Base-by-base conservation (phyloP, 495 filamentous ascomycete genomes). In the Lophiostoma macrostomum region DNA sequence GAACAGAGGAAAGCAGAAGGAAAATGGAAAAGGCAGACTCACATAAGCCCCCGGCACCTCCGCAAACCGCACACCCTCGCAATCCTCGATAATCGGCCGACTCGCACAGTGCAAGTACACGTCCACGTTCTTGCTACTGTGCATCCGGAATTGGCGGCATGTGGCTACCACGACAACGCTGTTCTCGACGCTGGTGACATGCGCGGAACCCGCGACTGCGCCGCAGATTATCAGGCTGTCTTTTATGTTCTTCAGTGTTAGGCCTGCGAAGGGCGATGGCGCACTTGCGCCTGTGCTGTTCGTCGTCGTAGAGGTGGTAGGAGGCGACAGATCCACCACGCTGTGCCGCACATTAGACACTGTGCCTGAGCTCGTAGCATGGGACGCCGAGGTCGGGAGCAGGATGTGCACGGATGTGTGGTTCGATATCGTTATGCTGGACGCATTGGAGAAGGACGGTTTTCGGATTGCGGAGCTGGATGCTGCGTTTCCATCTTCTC, bases 11-110 rank as follows among this genome's bases (percentile, higher is more conserved):
- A n/a, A n/a, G n/a, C n/a, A n/a, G n/a, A n/a, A n/a, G n/a, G n/a
- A n/a, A n/a, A n/a, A n/a, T n/a, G n/a, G n/a, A n/a, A n/a, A n/a
- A n/a, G n/a, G n/a, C n/a, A n/a, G n/a, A 34, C 84, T 72, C 69
- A 90, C 84, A 73, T 88, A 86, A 41, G 68, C 67, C 41, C 73
- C 72, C 0, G 87, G 87, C 20, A 91, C 73, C 20, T 85, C 80
- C 6, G 87, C 83, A 67, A 98, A 97, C 30, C 84, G 74, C 63
- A 99, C 76, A 35, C 75, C 76, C 30, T 69, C 78, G 61, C 91
- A 96, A 55, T 90, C 85, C 67, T 99, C 94, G 42, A 99, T 91
- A 56, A 99, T 95, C 1, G 94, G 94, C 49, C 87, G 81, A 62
- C 88, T 93, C 0, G 75, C 72, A 61, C 86, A 90, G 46, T 82